Base-by-base conservation (phyloP, 495 filamentous ascomycete genomes). In the Rhizodiscina lignyota region DNA sequence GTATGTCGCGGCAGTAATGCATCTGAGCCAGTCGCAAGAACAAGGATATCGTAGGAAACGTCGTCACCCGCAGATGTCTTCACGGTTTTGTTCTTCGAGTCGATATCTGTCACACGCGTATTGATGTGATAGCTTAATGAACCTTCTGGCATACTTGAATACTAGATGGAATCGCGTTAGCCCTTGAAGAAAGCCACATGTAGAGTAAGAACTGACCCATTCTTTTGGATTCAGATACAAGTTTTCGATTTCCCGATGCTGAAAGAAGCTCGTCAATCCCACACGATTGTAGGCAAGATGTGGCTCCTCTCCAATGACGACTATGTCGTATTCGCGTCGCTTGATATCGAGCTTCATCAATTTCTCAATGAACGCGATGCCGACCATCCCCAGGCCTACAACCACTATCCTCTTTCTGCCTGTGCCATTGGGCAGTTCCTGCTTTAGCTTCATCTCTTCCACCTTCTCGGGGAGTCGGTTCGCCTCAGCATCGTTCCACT, bases 201-300 rank as follows among this genome's bases (percentile, higher is more conserved):
- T 32, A 32, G 6, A 10, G 8, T 18, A 11, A 10, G 3, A 5
- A 56, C 72, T 45, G 53, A 85, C 81, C 87, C 87, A 96, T 72
- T 86, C 79, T 41, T 68, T 61, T 0, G 84, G 82, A 47, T 94
- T 91, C 18, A 96, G 65, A 45, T 94, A 94, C 28, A 96, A 52
- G 48, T 89, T 83, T 56, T 92, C 83, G 12, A 91, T 78, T 41
- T 83, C 72, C 39, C 87, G 70, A 56, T 94, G 85, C 47, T 83
- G 76, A 48, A 96, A 96, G 61, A 85, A 96, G 26, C 74, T 80
- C 4, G 85, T 93, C 26, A 96, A 65, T n/a, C 87, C 87, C 16
- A 96, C 87, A 32, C 87, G 79, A 49, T 96, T 96, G 56, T 96
- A 96, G 2, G 87, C 87, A 40, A 94, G 58, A 59, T 96, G 79